phyloP scores from a whole-genome alignment of 371 early-diverging fungal species.

The Conidiobolus incongruus region DNA sequence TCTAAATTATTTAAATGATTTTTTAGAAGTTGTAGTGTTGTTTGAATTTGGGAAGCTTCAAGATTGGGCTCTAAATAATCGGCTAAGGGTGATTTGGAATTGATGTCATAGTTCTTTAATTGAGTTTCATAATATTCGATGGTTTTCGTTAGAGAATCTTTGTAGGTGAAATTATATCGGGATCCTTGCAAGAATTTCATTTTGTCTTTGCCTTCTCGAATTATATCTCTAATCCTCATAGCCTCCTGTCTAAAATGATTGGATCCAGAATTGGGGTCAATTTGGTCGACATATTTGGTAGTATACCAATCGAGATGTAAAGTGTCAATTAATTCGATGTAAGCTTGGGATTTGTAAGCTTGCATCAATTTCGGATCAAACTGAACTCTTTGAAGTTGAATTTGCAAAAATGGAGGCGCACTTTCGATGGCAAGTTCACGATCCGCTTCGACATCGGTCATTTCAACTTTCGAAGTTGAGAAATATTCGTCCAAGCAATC shows the following conservation, averaged over 20 bases:
- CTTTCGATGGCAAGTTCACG: slow-evolving; percentile 21
- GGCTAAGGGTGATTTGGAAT: too few relatives aligned
- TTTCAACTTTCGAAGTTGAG: slow-evolving; percentile 15
- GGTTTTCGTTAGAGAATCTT: background rate
- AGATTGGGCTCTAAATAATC: background rate
- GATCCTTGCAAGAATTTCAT: background rate
- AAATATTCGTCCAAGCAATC: slow-evolving; percentile 38
- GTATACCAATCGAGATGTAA: slow-evolving; percentile 33
- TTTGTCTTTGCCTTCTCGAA: background rate
- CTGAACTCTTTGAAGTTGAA: slow-evolving; percentile 40
- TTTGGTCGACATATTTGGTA: slow-evolving; percentile 13
- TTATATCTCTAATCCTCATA: background rate
- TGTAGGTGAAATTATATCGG: background rate
- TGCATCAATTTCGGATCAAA: slow-evolving; percentile 28
- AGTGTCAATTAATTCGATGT: slow-evolving; percentile 20
- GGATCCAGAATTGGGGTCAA: slow-evolving; percentile 4
- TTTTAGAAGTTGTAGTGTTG: background rate
- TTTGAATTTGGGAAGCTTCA: background rate
- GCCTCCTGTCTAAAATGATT: background rate
- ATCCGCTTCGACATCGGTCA: slow-evolving; percentile 21
- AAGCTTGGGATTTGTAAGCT: slow-evolving; percentile 38
- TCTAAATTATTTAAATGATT: background rate
- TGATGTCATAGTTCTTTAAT: too few relatives aligned
- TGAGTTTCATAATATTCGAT: background rate
- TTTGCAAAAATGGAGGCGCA: slow-evolving; percentile 35